Percentiles rank a stretch among this genome's conserved stretches.
Evolutionary conservation across 768 basidiomycete genomes (phyloP).

Genomic region (Dioszegia crocea): DNA sequence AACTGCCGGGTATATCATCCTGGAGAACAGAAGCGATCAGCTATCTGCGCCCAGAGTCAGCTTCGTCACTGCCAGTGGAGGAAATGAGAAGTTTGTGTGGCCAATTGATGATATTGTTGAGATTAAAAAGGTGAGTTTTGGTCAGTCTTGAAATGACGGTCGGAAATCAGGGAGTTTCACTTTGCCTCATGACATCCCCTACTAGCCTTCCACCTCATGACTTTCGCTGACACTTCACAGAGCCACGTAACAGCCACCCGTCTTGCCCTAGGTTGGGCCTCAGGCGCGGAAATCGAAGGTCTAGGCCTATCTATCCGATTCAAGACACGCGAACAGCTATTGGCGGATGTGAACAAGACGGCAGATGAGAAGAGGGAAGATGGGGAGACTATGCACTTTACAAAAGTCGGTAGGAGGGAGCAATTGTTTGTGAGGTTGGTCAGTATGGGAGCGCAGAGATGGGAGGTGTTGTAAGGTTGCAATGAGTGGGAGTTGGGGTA

Average conservation of each 20-base stretch:
- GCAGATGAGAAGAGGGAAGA: slow-evolving; percentile 26
- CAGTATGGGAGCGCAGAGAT: slow-evolving; percentile 48
- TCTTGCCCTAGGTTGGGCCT: slow-evolving; percentile 50
- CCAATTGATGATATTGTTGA: slow-evolving; percentile 51
- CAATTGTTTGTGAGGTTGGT: slow-evolving; percentile 51
- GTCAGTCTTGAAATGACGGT: too few species aligned
- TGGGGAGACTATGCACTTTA: slow-evolving; percentile 47
- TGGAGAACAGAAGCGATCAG: slow-evolving; percentile 34
- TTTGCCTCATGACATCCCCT: not conserved
- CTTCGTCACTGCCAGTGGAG: slow-evolving; percentile 43
- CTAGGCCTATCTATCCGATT: slow-evolving; percentile 50
- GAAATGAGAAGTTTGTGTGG: slow-evolving; percentile 32
- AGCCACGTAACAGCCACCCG: slow-evolving; percentile 50
- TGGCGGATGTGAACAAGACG: slow-evolving; percentile 17
- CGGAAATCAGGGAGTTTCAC: too few species aligned
- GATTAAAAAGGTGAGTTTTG: slow-evolving; percentile 46
- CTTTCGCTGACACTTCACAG: slow-evolving; percentile 24
- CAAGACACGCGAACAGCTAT: slow-evolving; percentile 37
- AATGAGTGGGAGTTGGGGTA: not conserved
- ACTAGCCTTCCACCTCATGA: not conserved
- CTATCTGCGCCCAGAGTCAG: slow-evolving; percentile 28
- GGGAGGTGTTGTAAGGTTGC: slow-evolving; percentile 35
- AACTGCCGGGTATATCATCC: slow-evolving; percentile 47
- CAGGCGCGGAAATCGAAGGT: slow-evolving; percentile 50
- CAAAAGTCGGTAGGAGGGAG: slow-evolving; percentile 50